These are phyloP conservation scores for Klebsormidium nitens DNA, from an alignment of 139 green algal species.

Conservation along the genomic window DNA sequence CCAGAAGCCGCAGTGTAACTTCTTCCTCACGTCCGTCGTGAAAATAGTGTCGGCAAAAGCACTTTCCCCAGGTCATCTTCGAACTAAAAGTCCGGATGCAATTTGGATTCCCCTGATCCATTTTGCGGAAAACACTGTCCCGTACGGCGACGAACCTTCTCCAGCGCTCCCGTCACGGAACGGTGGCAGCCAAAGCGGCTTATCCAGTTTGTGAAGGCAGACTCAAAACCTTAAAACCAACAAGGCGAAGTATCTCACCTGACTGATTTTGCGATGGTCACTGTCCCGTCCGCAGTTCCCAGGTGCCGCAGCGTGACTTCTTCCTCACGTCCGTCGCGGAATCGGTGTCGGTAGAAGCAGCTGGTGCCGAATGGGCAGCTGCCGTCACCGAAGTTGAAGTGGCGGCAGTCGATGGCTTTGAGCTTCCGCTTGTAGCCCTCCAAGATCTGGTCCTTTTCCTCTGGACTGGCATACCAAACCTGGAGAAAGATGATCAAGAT, in stretches of 20 bases:
- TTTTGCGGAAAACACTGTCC: too few species aligned
- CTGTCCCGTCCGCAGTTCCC: background rate
- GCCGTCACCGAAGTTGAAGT: constrained; percentile 44
- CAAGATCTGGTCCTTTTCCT: constrained; percentile 28
- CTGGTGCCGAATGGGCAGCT: constrained; percentile 41
- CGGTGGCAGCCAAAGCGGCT: too few species aligned
- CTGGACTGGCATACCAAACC: constrained; percentile 12
- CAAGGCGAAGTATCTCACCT: background rate
- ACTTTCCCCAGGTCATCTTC: too few species aligned
- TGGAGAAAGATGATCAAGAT: too few species aligned
- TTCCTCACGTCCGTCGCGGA: background rate
- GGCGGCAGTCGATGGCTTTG: constrained; percentile 31
- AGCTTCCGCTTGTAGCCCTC: constrained; percentile 30
- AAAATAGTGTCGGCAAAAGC: too few species aligned
- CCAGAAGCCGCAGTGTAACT: constrained; percentile 18
- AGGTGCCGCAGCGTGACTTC: background rate
- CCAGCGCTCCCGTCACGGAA: too few species aligned
- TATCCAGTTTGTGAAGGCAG: constrained; percentile 5
- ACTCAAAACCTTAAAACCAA: background rate
- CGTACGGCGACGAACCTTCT: too few species aligned
- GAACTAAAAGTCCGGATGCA: too few species aligned
- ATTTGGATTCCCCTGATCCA: too few species aligned
- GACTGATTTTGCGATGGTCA: background rate
- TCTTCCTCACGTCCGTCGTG: too few species aligned
- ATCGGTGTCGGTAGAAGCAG: constrained; percentile 40